A percentile compares a stretch with the other conserved stretches of the same genome.
These are phyloP conservation scores for Hemileccinum hortonii DNA, from an alignment of 1,284 basidiomycete species.

Conservation along the genomic window DNA sequence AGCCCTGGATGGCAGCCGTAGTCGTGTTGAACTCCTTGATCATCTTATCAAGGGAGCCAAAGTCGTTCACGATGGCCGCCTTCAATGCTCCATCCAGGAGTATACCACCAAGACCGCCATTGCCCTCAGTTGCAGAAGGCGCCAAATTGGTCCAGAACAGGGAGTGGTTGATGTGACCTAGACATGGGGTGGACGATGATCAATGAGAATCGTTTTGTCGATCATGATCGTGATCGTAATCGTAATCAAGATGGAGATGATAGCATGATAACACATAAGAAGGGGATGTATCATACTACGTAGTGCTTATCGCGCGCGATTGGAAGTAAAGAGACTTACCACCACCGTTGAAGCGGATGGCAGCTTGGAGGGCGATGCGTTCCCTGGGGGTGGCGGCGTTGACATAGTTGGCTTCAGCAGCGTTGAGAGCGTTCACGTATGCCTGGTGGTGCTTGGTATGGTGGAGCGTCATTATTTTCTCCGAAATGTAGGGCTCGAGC, in stretches of 20 bases:
- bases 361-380: conserved; percentile 73
- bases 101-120: conserved; percentile 55
- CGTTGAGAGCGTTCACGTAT: conserved; percentile 74
- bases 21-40: conserved; percentile 72
- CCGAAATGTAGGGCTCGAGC: conserved; percentile 83
- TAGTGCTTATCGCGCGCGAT: no score
- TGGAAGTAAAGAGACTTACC: conserved; percentile 35
- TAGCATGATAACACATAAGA: conserved; percentile 24
- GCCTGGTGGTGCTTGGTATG: conserved; percentile 87
- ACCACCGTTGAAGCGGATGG: conserved; percentile 73
- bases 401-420: conserved; percentile 72
- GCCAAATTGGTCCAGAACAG: conserved; percentile 94
- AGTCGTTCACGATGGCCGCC: conserved; percentile 61
- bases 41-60: conserved; percentile 70
- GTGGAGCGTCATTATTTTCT: conserved; percentile 83
- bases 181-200: not conserved
- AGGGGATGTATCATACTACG: no score
- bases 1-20: conserved; percentile 84
- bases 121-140: conserved; percentile 47
- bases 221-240: conserved; percentile 11
- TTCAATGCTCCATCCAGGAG: conserved; percentile 68
- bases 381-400: conserved; percentile 68
- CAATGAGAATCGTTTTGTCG: conserved; percentile 1
- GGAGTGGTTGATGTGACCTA: conserved; percentile 87
- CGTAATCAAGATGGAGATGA: not conserved